Conservation (phyloP, 2,329 filamentous ascomycete species). For the Colletotrichum siamense region DNA sequence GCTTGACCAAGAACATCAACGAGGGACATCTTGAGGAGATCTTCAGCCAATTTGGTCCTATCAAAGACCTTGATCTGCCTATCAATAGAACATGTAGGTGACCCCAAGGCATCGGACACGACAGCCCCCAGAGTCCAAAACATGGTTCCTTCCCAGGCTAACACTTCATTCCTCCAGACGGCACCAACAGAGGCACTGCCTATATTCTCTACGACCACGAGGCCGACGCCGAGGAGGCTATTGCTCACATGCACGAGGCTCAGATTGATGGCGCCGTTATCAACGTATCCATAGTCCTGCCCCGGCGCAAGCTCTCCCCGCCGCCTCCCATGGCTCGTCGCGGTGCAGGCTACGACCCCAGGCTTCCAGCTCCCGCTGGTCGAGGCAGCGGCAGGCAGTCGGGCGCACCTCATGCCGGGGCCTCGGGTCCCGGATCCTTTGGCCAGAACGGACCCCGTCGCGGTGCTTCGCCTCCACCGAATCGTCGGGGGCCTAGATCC, state of each 20-base stretch:
- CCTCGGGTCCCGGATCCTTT: constrained; percentile 36
- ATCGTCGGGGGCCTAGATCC: constrained; percentile 47
- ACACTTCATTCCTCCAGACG: constrained; percentile 57
- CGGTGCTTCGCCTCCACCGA: constrained; percentile 39
- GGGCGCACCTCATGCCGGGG: constrained; percentile 33
- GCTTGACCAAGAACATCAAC: constrained; percentile 93
- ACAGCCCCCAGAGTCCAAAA: neutral
- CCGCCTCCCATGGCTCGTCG: constrained; percentile 76
- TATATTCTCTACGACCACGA: constrained; percentile 86
- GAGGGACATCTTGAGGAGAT: constrained; percentile 90
- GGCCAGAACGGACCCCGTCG: constrained; percentile 41
- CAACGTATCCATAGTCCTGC: constrained; percentile 87
- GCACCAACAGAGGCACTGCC: constrained; percentile 89
- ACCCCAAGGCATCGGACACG: neutral
- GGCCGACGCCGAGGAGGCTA: constrained; percentile 83
- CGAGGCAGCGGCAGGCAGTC: constrained; percentile 22
- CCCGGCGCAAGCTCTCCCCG: constrained; percentile 80
- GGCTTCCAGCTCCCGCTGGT: constrained; percentile 45
- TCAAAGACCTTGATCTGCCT: constrained; percentile 87
- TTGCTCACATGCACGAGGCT: constrained; percentile 98
- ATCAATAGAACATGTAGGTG: constrained; percentile 66
- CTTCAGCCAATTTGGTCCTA: constrained; percentile 85
- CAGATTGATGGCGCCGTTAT: constrained; percentile 84
- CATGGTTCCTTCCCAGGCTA: neutral
- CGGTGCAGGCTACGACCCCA: constrained; percentile 63